Evolutionary conservation across 78 protist species (phyloP).

Genomic region (Trichosphaerium sp.): DNA sequence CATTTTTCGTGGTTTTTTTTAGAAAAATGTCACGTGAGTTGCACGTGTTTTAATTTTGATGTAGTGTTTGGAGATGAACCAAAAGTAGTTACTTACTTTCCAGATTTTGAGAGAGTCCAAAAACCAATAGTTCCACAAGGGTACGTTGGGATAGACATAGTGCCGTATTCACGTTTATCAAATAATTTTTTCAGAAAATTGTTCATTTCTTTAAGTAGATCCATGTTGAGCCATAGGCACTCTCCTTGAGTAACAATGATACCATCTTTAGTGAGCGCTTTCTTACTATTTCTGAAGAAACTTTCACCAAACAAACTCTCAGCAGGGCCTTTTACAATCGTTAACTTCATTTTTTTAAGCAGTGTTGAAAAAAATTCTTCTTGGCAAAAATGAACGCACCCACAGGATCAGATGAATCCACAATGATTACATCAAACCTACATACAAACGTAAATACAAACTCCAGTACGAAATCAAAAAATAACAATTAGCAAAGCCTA

Average conservation of each 20-base stretch:
- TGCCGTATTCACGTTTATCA: constrained; percentile 66
- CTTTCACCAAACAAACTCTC: constrained; percentile 58
- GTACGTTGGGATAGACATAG: constrained; percentile 77
- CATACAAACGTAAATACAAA: too few relatives aligned
- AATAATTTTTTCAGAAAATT: constrained; percentile 19
- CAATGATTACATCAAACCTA: constrained; percentile 93
- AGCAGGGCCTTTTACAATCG: constrained; percentile 65
- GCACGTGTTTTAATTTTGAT: too few relatives aligned
- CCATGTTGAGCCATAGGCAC: constrained; percentile 74
- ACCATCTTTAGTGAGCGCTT: constrained; percentile 70
- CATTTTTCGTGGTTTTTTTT: neutral
- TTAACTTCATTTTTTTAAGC: neutral
- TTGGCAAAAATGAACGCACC: constrained; percentile 8
- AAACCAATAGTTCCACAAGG: constrained; percentile 89
- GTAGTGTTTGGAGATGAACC: too few relatives aligned
- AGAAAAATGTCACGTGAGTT: neutral
- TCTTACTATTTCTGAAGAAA: constrained; percentile 44
- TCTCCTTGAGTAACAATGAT: constrained; percentile 84
- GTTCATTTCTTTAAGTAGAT: constrained; percentile 44
- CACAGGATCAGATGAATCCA: constrained; percentile 90
- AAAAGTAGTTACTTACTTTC: too few relatives aligned
- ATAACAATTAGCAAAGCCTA: too few relatives aligned
- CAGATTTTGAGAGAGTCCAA: constrained; percentile 21
- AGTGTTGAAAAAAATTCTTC: neutral
- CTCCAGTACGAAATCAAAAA: too few relatives aligned